phyloP scores from a whole-genome alignment of 345 rosid genomes.

The Citrus medica region DNA sequence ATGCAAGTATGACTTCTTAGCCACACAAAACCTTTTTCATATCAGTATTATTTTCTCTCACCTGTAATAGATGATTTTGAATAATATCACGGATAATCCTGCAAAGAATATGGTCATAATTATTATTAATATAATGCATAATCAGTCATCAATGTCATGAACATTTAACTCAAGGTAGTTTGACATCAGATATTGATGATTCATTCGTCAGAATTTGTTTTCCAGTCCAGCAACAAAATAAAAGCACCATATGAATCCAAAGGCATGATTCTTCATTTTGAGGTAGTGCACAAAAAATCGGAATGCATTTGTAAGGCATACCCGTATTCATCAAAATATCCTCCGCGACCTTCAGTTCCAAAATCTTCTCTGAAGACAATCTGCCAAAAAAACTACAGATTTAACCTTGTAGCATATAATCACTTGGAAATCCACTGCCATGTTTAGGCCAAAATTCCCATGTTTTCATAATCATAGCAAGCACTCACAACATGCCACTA shows the following conservation, averaged over 20 bases:
- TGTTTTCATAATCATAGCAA: neutral
- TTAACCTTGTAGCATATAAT: neutral
- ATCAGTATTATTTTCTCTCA: slow-evolving; percentile 23
- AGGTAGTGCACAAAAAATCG: neutral
- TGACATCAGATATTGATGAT: neutral
- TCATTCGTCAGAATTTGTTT: neutral
- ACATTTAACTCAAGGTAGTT: slow-evolving; percentile 1
- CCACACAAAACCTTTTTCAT: neutral
- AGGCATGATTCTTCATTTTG: neutral
- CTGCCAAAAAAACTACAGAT: slow-evolving; percentile 32
- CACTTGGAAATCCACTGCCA: neutral
- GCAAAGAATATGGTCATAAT: slow-evolving; percentile 26
- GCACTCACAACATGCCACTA: neutral
- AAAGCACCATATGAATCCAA: neutral
- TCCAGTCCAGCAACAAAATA: neutral
- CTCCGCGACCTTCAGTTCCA: slow-evolving; percentile 99
- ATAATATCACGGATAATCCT: slow-evolving; percentile 98
- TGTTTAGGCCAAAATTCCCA: neutral
- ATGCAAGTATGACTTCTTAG: slow-evolving; percentile 14
- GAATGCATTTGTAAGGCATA: slow-evolving; percentile 27
- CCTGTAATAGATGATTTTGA: slow-evolving; percentile 97
- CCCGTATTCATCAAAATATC: slow-evolving; percentile 99
- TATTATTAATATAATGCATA: slow-evolving; percentile 19
- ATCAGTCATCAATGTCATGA: neutral
- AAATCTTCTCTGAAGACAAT: slow-evolving; percentile 98